Percentiles rank a stretch among this genome's conserved stretches.
Conservation (phyloP, 169 alveolate genomes). For the Perkinsus chesapeaki region DNA sequence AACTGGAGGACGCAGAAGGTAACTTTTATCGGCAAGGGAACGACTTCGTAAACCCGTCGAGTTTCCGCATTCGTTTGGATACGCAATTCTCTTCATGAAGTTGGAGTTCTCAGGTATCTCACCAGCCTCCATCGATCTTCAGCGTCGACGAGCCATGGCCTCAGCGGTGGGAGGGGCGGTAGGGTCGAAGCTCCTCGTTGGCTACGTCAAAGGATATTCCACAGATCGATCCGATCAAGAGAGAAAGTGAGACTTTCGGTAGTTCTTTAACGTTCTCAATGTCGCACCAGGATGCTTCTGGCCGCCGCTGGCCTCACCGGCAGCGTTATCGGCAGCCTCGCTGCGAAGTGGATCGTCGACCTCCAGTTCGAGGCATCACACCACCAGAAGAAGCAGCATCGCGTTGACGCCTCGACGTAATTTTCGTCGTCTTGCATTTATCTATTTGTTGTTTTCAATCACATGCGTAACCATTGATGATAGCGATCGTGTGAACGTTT, state of each 20-base stretch:
- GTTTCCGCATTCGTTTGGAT: no score
- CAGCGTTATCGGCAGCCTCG: background rate
- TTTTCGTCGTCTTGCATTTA: background rate
- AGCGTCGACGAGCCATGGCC: background rate
- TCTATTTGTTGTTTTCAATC: no score
- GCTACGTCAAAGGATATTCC: background rate
- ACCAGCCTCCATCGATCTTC: background rate
- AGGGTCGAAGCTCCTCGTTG: background rate
- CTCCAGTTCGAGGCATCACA: background rate
- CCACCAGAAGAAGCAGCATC: background rate
- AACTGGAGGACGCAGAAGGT: background rate
- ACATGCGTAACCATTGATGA: no score
- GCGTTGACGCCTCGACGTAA: background rate
- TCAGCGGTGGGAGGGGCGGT: background rate
- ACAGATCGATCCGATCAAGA: background rate
- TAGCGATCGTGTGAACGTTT: no score
- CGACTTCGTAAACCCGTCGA: no score
- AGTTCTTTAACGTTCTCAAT: background rate
- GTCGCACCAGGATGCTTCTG: background rate
- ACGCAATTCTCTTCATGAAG: no score
- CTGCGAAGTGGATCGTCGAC: background rate
- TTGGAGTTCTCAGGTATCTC: background rate
- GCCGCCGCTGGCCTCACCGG: background rate
- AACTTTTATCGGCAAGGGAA: no score
- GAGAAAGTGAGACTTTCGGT: background rate